Evolutionary conservation across 2,329 filamentous ascomycete species (phyloP).

Genomic region (Hymenoscyphus albidus): DNA sequence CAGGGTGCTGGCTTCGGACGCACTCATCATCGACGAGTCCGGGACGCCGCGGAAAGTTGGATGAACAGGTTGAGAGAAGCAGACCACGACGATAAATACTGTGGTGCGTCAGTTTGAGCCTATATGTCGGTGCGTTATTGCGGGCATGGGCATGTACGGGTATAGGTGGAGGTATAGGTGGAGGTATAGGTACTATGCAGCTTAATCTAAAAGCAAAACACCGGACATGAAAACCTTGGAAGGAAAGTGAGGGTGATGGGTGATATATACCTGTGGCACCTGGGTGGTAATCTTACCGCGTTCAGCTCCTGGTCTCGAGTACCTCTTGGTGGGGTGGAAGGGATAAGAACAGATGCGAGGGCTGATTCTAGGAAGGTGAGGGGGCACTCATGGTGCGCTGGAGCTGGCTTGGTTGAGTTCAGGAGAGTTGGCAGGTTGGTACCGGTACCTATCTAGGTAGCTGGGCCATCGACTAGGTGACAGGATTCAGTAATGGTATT

Average conservation of each 20-base stretch:
- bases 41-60: slow-evolving; percentile 4
- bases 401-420: neutral
- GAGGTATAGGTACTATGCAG: slow-evolving; percentile 12
- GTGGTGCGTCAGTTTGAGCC: slow-evolving; percentile 19
- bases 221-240: neutral
- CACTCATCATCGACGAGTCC: slow-evolving; percentile 25
- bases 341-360: neutral
- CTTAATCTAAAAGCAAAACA: slow-evolving; percentile 23
- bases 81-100: slow-evolving; percentile 16
- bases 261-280: neutral
- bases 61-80: neutral
- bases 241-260: neutral
- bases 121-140: slow-evolving; percentile 20
- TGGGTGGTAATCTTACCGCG: slow-evolving; percentile 21
- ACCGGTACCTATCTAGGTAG: too few relatives aligned
- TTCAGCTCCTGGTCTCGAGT: slow-evolving; percentile 23
- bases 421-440: neutral
- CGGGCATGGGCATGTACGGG: neutral
- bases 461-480: neutral
- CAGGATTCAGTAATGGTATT: slow-evolving; percentile 1
- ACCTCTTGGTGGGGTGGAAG: neutral
- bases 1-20: slow-evolving; percentile 30
- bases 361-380: neutral
- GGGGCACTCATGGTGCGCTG: neutral
- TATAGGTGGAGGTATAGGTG: too few relatives aligned